phyloP scores from a whole-genome alignment of 768 basidiomycete species.

The Calocera viscosa region DNA sequence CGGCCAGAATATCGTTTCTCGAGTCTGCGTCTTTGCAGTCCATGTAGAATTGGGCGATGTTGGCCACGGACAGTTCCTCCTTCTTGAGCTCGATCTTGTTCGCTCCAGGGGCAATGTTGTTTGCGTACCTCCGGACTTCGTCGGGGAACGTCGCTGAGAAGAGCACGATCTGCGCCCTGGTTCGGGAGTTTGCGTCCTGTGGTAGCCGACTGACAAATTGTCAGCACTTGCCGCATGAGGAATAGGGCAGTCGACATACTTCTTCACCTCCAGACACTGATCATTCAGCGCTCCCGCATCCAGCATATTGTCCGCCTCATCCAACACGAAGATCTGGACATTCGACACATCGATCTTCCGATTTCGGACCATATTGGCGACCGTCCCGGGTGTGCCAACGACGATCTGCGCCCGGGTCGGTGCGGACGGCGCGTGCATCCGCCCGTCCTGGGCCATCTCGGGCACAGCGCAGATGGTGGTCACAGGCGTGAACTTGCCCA shows the following conservation, averaged over 20 bases:
- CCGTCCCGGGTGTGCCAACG: constrained; percentile 92
- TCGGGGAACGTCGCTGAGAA: constrained; percentile 99
- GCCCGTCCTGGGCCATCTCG: constrained; percentile 24
- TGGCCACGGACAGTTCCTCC: constrained; percentile 86
- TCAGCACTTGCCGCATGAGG: neutral
- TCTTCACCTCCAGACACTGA: constrained; percentile 85
- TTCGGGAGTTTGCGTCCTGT: constrained; percentile 17
- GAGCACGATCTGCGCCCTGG: constrained; percentile 62
- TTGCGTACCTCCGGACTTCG: constrained; percentile 80
- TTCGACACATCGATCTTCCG: constrained; percentile 65
- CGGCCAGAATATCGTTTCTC: constrained; percentile 91
- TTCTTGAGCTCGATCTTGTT: constrained; percentile 94
- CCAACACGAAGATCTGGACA: constrained; percentile 87
- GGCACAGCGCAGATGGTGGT: constrained; percentile 95
- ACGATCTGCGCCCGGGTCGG: constrained; percentile 75
- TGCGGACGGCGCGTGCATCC: constrained; percentile 22
- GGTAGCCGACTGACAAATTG: constrained; percentile 18
- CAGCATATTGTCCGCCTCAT: constrained; percentile 99
- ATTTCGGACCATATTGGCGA: constrained; percentile 71
- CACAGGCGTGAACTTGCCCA: constrained; percentile 90
- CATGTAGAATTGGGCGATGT: constrained; percentile 96
- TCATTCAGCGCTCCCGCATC: constrained; percentile 89
- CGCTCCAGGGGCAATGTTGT: constrained; percentile 81
- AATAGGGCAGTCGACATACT: constrained; percentile 39
- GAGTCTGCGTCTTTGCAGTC: constrained; percentile 83